Evolutionary conservation across 352 stramenopile genomes (phyloP), one percentile per base, ranked within the genome.

Genomic region (Pythium insidiosum): DNA sequence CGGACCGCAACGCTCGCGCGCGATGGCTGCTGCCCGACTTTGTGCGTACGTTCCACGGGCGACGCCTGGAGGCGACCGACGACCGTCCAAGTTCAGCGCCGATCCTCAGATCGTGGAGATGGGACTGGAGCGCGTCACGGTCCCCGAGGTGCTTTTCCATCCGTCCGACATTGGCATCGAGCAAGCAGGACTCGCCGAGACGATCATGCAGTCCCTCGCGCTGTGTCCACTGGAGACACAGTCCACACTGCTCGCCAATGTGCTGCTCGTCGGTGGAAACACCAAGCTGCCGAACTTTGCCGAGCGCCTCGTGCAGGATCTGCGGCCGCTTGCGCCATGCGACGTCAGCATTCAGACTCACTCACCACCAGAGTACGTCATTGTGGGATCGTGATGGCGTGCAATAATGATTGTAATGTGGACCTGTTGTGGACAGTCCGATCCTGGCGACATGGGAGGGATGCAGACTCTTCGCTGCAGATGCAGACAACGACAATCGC

Each of bases 71-170:
- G 13, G 3, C 36, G 22, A 30, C 28, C n/a, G n/a, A n/a, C n/a
- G n/a, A n/a, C n/a, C n/a, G n/a, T n/a, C n/a, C n/a, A n/a, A n/a
- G n/a, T n/a, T n/a, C n/a, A n/a, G n/a, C n/a, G n/a, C n/a, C 16
- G 55, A 80, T 3, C 52, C 74, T 11, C 78, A 97, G 53, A 63
- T 74, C 16, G 51, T 97, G 23, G 68, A 81, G 51, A 78, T 97
- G 57, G 72, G 78, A 15, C 65, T 82, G 11, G 88, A 97, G 46
- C 73, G 84, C 48, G 76, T 97, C 45, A 61, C 77, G 1, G 84
- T 96, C 19, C 88, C 88, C 0, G 91, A 97, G 53, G 68, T 96
- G 10, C 57, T 97, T 18, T 97, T 97, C 55, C 73, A 87, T 51
- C 91, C 91, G 22, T 94, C 82, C 0, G 89, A 97, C 56, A 93